Evolutionary conservation across 2,329 filamentous ascomycete genomes (phyloP).

Genomic region (Phialophora verrucosa): DNA sequence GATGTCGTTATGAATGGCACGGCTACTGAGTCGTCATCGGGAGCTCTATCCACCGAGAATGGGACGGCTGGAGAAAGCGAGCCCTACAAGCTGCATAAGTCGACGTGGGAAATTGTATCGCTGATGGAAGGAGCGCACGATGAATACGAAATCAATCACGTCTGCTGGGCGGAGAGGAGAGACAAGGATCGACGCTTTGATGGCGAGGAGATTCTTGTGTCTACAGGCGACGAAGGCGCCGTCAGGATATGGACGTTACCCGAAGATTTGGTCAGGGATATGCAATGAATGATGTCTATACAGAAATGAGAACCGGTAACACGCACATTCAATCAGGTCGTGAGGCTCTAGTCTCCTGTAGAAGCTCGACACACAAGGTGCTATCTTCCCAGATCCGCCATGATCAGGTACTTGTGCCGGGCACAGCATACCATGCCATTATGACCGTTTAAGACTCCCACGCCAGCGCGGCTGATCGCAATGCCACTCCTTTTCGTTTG

Average conservation of each 20-base stretch:
- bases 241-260: constrained; percentile 76
- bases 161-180: constrained; percentile 81
- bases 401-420: not conserved
- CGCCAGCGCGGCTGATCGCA: not conserved
- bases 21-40: constrained; percentile 38
- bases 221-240: constrained; percentile 88
- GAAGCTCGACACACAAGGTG: not conserved
- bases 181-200: constrained; percentile 67
- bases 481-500: not conserved
- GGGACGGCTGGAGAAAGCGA: constrained; percentile 24
- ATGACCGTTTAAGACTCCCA: not conserved
- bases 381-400: not conserved
- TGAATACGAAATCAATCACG: constrained; percentile 92
- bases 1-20: constrained; percentile 39
- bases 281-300: not conserved
- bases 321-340: not conserved
- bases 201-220: constrained; percentile 82
- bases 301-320: not conserved
- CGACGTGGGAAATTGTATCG: constrained; percentile 74
- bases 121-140: constrained; percentile 78
- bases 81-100: constrained; percentile 41
- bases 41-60: not conserved
- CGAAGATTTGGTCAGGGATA: constrained; percentile 21
- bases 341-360: not conserved
- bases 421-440: not conserved